Percentiles rank a stretch among this genome's conserved stretches.
These are phyloP conservation scores for Bolboschoenoplectus hybrid DNA, from an alignment of 202 grass and related monocot genomes.

Conservation along the genomic window DNA sequence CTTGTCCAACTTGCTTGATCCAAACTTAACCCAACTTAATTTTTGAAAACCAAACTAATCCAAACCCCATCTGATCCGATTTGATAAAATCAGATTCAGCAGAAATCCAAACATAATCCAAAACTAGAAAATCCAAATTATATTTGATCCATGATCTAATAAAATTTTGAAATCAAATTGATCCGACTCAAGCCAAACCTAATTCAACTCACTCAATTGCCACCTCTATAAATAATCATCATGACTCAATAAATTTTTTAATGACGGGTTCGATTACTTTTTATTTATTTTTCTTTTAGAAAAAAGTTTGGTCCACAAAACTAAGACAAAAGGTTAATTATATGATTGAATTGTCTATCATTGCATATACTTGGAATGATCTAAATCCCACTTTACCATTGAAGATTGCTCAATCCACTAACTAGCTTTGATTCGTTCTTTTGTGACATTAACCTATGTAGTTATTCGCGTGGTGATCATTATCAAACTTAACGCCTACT, in stretches of 20 bases:
- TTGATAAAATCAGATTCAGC: no score
- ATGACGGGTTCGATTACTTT: not conserved
- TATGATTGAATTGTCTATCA: constrained; percentile 27
- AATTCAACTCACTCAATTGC: no score
- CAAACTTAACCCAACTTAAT: no score
- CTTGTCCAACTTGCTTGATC: no score
- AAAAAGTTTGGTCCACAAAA: not conserved
- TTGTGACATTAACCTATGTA: constrained; percentile 16
- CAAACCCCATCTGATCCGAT: no score
- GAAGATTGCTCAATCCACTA: constrained; percentile 32
- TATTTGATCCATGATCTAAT: no score
- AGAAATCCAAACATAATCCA: no score
- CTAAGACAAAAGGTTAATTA: not conserved
- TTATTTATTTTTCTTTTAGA: not conserved
- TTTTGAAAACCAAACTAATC: no score
- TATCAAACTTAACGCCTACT: not conserved
- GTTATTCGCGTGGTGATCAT: not conserved
- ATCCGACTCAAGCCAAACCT: no score
- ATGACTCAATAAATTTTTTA: not conserved
- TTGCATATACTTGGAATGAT: constrained; percentile 29
- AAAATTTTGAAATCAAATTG: no score
- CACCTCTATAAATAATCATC: no score
- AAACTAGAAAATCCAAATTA: no score
- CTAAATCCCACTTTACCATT: constrained; percentile 24
- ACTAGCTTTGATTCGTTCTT: constrained; percentile 6